phyloP scores from a whole-genome alignment of 148 eudicot species.

The Pouteria glomerata region DNA sequence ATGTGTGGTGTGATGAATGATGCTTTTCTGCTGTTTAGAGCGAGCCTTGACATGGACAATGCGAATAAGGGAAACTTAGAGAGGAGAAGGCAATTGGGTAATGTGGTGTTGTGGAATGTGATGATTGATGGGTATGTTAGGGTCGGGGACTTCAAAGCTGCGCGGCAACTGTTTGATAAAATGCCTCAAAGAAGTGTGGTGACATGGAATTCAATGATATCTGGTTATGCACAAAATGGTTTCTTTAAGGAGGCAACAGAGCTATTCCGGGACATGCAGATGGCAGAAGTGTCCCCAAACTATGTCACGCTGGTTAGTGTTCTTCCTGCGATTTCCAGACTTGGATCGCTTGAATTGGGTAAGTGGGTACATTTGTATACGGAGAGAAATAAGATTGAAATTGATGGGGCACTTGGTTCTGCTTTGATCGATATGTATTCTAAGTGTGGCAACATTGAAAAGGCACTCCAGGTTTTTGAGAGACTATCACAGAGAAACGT shows the following conservation, averaged over 20 bases:
- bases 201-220: conserved; percentile 58
- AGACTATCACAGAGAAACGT: conserved; percentile 33
- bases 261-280: conserved; percentile 50
- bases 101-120: conserved; percentile 54
- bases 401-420: conserved; percentile 47
- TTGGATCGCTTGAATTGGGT: conserved; percentile 55
- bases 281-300: conserved; percentile 29
- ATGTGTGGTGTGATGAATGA: conserved; percentile 35
- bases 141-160: conserved; percentile 30
- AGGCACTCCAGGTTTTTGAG: conserved; percentile 47
- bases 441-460: conserved; percentile 61
- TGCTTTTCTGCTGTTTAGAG: conserved; percentile 35
- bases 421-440: conserved; percentile 74
- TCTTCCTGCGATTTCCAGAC: conserved; percentile 51
- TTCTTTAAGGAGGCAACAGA: conserved; percentile 37
- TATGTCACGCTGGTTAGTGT: conserved; percentile 53
- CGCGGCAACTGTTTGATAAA: conserved; percentile 42
- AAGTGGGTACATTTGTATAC: conserved; percentile 60
- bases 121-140: conserved; percentile 46
- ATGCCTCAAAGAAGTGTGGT: conserved; percentile 53
- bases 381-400: conserved; percentile 34
- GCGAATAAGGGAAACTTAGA: conserved; percentile 8
- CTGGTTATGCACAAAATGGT: conserved; percentile 44
- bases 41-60: conserved; percentile 5
- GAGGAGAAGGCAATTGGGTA: conserved; percentile 25